Conservation (phyloP, 805 yeast species). For the Ogataea philodendri region DNA sequence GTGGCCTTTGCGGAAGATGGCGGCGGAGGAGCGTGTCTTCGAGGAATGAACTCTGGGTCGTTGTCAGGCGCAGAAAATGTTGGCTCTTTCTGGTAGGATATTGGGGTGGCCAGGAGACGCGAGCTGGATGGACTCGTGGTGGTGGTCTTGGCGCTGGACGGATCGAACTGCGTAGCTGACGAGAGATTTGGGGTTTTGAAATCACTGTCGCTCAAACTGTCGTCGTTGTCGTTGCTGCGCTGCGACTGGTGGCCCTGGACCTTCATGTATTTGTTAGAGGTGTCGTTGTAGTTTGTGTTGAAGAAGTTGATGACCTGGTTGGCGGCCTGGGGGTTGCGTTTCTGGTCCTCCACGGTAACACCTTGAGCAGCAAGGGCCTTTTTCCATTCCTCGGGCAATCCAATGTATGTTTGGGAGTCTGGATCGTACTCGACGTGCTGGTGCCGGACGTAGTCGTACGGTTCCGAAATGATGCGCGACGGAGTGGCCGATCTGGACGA, state of each 20-base stretch:
- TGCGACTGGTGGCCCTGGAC: slow-evolving; percentile 23
- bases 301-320: slow-evolving; percentile 33
- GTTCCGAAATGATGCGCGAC: slow-evolving; percentile 71
- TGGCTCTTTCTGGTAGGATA: slow-evolving; percentile 11
- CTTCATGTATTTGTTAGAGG: slow-evolving; percentile 32
- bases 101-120: slow-evolving; percentile 12
- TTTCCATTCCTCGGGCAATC: slow-evolving; percentile 93
- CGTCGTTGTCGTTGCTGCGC: slow-evolving; percentile 24
- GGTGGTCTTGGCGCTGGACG: slow-evolving; percentile 8
- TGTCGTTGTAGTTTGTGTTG: slow-evolving; percentile 25
- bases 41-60: slow-evolving; percentile 34
- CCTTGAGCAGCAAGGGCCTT: slow-evolving; percentile 79
- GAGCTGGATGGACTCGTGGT: slow-evolving; percentile 18
- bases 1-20: slow-evolving; percentile 22
- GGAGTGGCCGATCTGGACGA: slow-evolving; percentile 17
- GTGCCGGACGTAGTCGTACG: slow-evolving; percentile 85
- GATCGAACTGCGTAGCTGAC: slow-evolving; percentile 16
- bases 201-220: slow-evolving; percentile 18
- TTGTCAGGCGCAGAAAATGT: not conserved
- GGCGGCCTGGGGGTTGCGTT: slow-evolving; percentile 90
- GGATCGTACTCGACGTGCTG: slow-evolving; percentile 92
- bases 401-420: slow-evolving; percentile 82
- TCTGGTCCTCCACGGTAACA: slow-evolving; percentile 82
- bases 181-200: slow-evolving; percentile 19
- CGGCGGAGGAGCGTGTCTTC: slow-evolving; percentile 38